Evolutionary conservation across 208 protist species (phyloP).

Genomic region (Porcisia deanei): DNA sequence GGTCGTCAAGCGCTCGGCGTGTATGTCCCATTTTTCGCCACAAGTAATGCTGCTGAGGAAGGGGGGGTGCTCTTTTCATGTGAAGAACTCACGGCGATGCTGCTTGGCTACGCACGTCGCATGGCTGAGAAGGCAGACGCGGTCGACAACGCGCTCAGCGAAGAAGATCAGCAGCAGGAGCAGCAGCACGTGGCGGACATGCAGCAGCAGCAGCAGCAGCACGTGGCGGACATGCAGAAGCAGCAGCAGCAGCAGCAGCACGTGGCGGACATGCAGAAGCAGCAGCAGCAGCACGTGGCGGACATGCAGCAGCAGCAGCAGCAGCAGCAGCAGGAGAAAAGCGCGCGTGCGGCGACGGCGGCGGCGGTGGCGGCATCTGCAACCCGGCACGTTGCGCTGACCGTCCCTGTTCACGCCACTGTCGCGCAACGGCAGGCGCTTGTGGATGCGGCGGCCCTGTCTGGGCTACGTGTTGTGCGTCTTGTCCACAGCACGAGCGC

Average conservation of each 20-base stretch:
- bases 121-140: constrained; percentile 52
- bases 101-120: constrained; percentile 72
- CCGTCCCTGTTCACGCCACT: constrained; percentile 69
- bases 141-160: constrained; percentile 43
- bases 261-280: not conserved
- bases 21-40: constrained; percentile 20
- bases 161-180: constrained; percentile 23
- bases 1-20: constrained; percentile 11
- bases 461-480: constrained; percentile 78
- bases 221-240: not conserved
- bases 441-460: constrained; percentile 85
- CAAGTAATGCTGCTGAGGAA: not conserved
- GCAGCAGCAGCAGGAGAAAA: no score
- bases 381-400: constrained; percentile 70
- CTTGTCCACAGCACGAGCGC: constrained; percentile 85
- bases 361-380: not conserved
- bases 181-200: not conserved
- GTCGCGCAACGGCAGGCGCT: constrained; percentile 82
- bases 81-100: constrained; percentile 89
- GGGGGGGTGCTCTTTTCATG: constrained; percentile 38
- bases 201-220: not conserved
- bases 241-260: constrained; percentile 4
- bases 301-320: no score
- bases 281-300: not conserved
- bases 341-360: not conserved